Evolutionary conservation across 768 basidiomycete species (phyloP), one percentile per base, ranked within the genome.

Genomic region (Podaxis mareebaensis): DNA sequence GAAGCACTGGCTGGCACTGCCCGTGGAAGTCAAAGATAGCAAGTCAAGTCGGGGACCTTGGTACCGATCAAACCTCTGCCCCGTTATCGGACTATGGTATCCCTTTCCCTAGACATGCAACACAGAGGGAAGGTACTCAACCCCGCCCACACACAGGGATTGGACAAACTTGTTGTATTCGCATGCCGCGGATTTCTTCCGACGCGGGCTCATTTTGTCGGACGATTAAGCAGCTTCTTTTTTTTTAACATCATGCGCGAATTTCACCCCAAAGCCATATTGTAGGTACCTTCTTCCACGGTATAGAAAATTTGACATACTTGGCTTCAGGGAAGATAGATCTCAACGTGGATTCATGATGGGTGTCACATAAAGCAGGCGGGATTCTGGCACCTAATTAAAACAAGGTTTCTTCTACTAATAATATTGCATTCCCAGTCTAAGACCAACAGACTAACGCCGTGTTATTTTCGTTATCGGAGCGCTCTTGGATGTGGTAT

Each of bases 11-110:
- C 24, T 52, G 11, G 22, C 24, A 28, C 51, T 46, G 44, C 44
- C 44, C n/a, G 6, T n/a, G n/a, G 8, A 54, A 15, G 30, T 38
- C n/a, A 22, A 49, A 59, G 44, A 49, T 51, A 51, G 58, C 26
- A 51, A 51, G 49, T 51, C 49, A 24, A 51, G 58, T 36, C 15
- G 30, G 28, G 22, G 30, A 39, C n/a, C 46, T 59, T 59, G 58
- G 58, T 51, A 24, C 46, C 20, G 10, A 24, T 22, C 28, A 48
- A 22, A 30, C 33, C 36, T 54, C 3, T 17, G 10, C 10, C 53
- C 53, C 53, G 53, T 54, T 54, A 54, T 54, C 53, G 53, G 53
- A 54, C 53, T 54, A 28, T n/a, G 53, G 26, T 22, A 24, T n/a
- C 13, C 49, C 26, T 22, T 28, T 51, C 26, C 49, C 13, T 51